Conservation (phyloP, 768 basidiomycete species). For the Boletus coccyginus region DNA sequence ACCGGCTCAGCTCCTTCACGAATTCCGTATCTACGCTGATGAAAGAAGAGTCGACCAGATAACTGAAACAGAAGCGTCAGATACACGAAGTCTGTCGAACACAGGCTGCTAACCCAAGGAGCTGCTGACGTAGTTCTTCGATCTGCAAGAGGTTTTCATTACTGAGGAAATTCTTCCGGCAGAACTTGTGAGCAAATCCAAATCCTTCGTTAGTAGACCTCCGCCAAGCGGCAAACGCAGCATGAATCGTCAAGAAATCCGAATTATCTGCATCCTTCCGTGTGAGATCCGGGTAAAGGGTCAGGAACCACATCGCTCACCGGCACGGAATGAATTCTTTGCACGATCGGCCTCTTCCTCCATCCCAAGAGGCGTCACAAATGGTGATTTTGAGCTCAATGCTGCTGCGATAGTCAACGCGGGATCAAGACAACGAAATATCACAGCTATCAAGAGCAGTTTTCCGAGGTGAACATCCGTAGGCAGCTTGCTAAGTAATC, state of each 20-base stretch:
- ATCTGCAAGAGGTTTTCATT: slow-evolving; percentile 95
- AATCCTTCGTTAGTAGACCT: slow-evolving; percentile 57
- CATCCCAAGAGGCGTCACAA: slow-evolving; percentile 82
- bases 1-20: slow-evolving; percentile 71
- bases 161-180: slow-evolving; percentile 75
- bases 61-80: slow-evolving; percentile 41
- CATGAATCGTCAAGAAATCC: slow-evolving; percentile 92
- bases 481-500: slow-evolving; percentile 85
- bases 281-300: neutral
- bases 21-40: slow-evolving; percentile 65
- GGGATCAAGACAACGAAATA: slow-evolving; percentile 90
- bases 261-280: slow-evolving; percentile 65
- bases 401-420: slow-evolving; percentile 96
- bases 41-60: slow-evolving; percentile 86
- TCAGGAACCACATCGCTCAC: slow-evolving; percentile 39
- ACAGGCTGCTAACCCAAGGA: slow-evolving; percentile 52
- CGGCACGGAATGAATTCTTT: slow-evolving; percentile 73
- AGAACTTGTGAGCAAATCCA: slow-evolving; percentile 69
- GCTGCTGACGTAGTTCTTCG: slow-evolving; percentile 92
- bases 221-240: slow-evolving; percentile 87
- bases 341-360: slow-evolving; percentile 86
- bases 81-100: neutral
- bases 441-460: slow-evolving; percentile 78
- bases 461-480: slow-evolving; percentile 97
- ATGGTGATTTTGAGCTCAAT: slow-evolving; percentile 91